These are phyloP conservation scores for Talaromyces sp. DNA, from an alignment of 2,329 filamentous ascomycete genomes.

Conservation along the genomic window DNA sequence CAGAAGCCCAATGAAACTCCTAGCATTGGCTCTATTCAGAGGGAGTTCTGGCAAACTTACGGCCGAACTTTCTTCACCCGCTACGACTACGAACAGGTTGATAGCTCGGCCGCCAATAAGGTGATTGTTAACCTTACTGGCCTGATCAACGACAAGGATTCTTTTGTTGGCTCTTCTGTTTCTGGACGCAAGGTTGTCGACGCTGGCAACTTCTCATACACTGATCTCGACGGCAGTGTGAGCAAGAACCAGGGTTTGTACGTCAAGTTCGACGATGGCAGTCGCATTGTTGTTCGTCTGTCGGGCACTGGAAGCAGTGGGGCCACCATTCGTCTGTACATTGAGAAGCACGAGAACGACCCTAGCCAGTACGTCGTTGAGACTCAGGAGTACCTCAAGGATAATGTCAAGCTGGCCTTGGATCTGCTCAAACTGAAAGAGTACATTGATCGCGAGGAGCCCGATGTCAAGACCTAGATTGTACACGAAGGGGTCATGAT, in stretches of 20 bases:
- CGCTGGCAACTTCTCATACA: constrained; percentile 97
- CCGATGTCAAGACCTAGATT: constrained; percentile 89
- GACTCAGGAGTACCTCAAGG: constrained; percentile 84
- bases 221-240: constrained; percentile 94
- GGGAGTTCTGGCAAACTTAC: constrained; percentile 94
- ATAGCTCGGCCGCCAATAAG: constrained; percentile 85
- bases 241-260: constrained; percentile 95
- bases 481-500: background rate
- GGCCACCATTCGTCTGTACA: constrained; percentile 92
- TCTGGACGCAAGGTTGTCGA: constrained; percentile 78
- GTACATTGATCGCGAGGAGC: constrained; percentile 85
- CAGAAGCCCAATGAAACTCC: constrained; percentile 74
- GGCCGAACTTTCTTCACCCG: constrained; percentile 98
- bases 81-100: constrained; percentile 96
- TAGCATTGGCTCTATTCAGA: constrained; percentile 92
- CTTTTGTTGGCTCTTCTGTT: constrained; percentile 81
- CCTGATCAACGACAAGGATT: constrained; percentile 65
- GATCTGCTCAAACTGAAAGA: constrained; percentile 89
- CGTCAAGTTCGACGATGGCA: constrained; percentile 89
- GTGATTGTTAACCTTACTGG: constrained; percentile 76
- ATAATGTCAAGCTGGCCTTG: constrained; percentile 80
- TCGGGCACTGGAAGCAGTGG: constrained; percentile 94
- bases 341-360: constrained; percentile 91
- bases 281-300: constrained; percentile 88
- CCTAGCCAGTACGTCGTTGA: constrained; percentile 62